phyloP scores from a whole-genome alignment of 1,284 basidiomycete genomes.

The Caloboletus firmus region DNA sequence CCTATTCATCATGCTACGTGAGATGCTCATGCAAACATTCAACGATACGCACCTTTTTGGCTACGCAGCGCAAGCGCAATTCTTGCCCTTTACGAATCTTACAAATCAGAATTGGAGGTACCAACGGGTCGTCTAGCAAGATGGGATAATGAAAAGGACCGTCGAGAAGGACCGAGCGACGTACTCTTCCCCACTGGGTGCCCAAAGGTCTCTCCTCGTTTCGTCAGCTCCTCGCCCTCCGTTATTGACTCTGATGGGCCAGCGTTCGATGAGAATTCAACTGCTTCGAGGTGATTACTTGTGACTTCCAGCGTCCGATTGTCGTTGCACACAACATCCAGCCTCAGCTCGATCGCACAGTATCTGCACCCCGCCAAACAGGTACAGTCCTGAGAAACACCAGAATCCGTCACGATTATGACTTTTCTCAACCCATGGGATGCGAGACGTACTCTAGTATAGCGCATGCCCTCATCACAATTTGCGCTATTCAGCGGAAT shows the following conservation, averaged over 20 bases:
- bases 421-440: neutral
- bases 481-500: constrained; percentile 86
- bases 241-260: constrained; percentile 38
- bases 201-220: constrained; percentile 79
- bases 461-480: constrained; percentile 83
- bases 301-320: constrained; percentile 79
- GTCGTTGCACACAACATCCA: constrained; percentile 74
- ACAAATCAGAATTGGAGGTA: constrained; percentile 79
- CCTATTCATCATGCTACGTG: constrained; percentile 48
- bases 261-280: constrained; percentile 42
- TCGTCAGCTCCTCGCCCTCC: constrained; percentile 67
- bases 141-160: constrained; percentile 1
- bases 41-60: constrained; percentile 75
- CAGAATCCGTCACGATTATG: constrained; percentile 11
- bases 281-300: constrained; percentile 71
- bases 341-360: constrained; percentile 75
- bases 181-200: constrained; percentile 82
- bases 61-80: constrained; percentile 83
- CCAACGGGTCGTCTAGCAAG: constrained; percentile 54
- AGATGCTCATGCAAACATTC: constrained; percentile 2
- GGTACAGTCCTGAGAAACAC: constrained; percentile 70
- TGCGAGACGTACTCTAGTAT: constrained; percentile 61
- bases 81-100: constrained; percentile 96
- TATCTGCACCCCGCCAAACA: constrained; percentile 77
- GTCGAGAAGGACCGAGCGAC: constrained; percentile 22